Base-by-base conservation (phyloP, 306 rosid genomes). In the peach (Prunus persica) region DNA sequence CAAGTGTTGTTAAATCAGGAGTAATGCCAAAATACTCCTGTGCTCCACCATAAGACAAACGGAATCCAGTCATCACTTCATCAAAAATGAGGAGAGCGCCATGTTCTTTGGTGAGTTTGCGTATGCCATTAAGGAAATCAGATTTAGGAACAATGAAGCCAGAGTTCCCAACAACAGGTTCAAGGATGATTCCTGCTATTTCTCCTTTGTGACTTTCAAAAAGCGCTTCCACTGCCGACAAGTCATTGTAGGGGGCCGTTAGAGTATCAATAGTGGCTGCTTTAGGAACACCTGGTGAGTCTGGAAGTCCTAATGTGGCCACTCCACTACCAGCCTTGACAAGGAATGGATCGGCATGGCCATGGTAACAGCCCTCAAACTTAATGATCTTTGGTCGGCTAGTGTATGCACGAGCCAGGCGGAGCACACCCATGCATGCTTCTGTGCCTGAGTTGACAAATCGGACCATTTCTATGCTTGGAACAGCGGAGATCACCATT, bases 281-380 rank as follows among this genome's bases (percentile, higher is more conserved):
- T 79, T 66, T 88, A 2, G 99, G 99, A 52, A 95, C 99, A 66
- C 97, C 99, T 6, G 99, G 99, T 45, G 99, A 92, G 78, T 95
- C 97, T 7, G 99, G 99, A 73, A 95, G 99, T 69, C 99, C 99
- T 27, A 91, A 79, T 11, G 99, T 89, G 75, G 99, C 99, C 60
- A 91, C 97, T 62, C 97, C 99, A 80, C 97, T 92, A 25, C 99
- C 99, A 1, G 97, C 99, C 86, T 91, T 89, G 34, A 95, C 97
- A 56, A 95, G 97, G 83, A 92, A 95, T 61, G 98, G 97, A 82
- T 95, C 99, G 0, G 98, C 99, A 70, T 95, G 99, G 60, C 99
- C 99, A 66, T 95, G 99, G 82, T 95, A 92, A 84, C 99, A 95
- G 18, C 99, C 98, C 85, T 92, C 99, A 71, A 95, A 89, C 87